Base-by-base conservation (phyloP, 2,329 filamentous ascomycete genomes). In the Helotiales sp. region DNA sequence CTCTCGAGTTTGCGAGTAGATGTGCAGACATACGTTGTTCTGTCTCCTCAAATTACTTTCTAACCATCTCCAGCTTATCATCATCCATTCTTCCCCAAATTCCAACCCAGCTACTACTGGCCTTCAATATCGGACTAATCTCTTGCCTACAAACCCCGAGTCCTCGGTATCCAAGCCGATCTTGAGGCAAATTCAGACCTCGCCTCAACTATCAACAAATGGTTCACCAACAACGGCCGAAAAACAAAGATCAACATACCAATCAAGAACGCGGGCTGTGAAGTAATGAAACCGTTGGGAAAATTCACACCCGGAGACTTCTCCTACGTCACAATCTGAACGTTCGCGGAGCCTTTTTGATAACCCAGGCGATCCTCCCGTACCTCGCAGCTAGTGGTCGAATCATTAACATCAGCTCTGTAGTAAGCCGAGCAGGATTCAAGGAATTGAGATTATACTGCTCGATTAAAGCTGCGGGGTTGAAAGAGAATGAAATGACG, bases 261-360 rank as follows among this genome's bases (percentile, higher is more conserved):
- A 65, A 82, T 96, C 82, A 95, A 96, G 85, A 96, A 96, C 78
- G 93, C 93, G 24, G 93, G 92, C 64, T 49, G 57, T 7, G 69
- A 67, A 28, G 13, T 65, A 13, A 62, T 67, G 30, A 69, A 70
- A 28, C 37, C 54, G 3, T 72, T 85, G 0, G 71, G 69, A 2
- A 80, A 83, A 17, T 79, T 84, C 43, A 83, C 81, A 1, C 68
- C 80, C 1, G 83, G 83, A 8, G 86, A 93, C 75, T 96, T 94
- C 80, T 84, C 87, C 54, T 81, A 84, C 68, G 88, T 91, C 63
- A 91, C 81, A 86, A 87, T 67, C 84, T 94, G 79, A 96, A 96
- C 75, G 92, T 96, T 10, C 55, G 66, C 26, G 70, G 66, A 50
- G 52, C 65, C 10, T 20, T 72, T 2, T 24, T 72, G 3, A 63